Evolutionary conservation across 805 yeast species (phyloP).

Genomic region (Cyberlindnera samutprakarnensis): DNA sequence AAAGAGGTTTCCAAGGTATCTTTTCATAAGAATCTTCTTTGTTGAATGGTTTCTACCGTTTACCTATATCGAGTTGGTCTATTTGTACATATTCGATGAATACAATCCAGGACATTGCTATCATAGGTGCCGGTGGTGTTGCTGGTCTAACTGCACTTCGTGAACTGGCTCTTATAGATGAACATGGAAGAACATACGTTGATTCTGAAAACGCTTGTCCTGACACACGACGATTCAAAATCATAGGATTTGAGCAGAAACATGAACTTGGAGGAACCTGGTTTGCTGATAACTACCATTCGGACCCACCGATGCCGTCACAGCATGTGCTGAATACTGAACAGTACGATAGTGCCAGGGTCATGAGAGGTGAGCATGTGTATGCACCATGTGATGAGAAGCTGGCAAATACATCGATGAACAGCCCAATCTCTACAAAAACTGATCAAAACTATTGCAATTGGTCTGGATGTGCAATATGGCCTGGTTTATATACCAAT

Average conservation of each 20-base stretch:
- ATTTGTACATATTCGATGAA: no score
- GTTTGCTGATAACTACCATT: constrained; percentile 21
- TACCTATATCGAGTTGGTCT: no score
- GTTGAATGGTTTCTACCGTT: no score
- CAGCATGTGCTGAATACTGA: constrained; percentile 28
- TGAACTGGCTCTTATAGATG: constrained; percentile 25
- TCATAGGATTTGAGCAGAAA: constrained; percentile 40
- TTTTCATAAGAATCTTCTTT: no score
- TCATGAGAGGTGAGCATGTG: constrained; percentile 18
- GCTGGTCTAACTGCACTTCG: constrained; percentile 30
- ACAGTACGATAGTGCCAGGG: constrained; percentile 27
- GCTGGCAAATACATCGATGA: constrained; percentile 14
- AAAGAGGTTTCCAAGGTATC: no score
- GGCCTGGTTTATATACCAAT: constrained; percentile 31
- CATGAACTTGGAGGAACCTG: constrained; percentile 39
- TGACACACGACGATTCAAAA: constrained; percentile 17
- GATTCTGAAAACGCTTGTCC: constrained; percentile 11
- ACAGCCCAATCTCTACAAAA: constrained; percentile 11
- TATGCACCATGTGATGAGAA: constrained; percentile 11
- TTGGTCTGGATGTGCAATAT: constrained; percentile 31
- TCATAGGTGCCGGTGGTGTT: constrained; percentile 34
- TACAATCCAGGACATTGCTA: constrained; percentile 24
- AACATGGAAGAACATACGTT: constrained; percentile 18
- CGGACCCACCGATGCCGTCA: constrained; percentile 19
- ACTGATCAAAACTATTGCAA: constrained; percentile 26